Conservation (phyloP, 331 rosid species). For the Saraca asoca region DNA sequence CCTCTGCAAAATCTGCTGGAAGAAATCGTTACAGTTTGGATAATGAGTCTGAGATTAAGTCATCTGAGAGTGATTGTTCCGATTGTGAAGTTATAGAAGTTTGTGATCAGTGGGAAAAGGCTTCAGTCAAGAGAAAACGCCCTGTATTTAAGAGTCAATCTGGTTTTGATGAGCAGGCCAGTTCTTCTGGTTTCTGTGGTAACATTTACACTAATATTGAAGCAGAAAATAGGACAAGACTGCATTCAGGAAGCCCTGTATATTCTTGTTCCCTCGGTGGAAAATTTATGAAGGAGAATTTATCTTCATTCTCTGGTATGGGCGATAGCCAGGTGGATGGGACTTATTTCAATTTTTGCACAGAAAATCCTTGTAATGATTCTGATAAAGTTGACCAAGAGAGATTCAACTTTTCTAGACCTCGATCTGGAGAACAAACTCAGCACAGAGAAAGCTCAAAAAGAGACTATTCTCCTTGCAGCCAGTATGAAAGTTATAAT, state of each 20-base stretch:
- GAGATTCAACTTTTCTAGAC: constrained; percentile 7
- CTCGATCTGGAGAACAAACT: constrained; percentile 27
- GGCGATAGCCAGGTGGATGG: constrained; percentile 29
- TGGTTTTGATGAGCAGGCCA: constrained; percentile 46
- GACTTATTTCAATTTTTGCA: constrained; percentile 24
- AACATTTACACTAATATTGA: constrained; percentile 36
- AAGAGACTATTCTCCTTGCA: constrained; percentile 31
- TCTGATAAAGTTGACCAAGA: constrained; percentile 36
- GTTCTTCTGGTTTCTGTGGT: constrained; percentile 59
- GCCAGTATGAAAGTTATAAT: constrained; percentile 10
- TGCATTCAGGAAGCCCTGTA: constrained; percentile 40
- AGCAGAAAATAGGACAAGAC: constrained; percentile 38
- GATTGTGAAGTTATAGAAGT: constrained; percentile 79
- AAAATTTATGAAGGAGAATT: constrained; percentile 38
- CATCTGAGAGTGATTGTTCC: constrained; percentile 71
- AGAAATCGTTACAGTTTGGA: constrained; percentile 57
- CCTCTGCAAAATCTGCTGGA: constrained; percentile 37
- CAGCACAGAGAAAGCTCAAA: constrained; percentile 32
- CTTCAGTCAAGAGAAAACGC: constrained; percentile 59
- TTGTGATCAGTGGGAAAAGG: constrained; percentile 75
- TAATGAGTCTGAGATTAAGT: constrained; percentile 40
- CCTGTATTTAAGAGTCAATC: constrained; percentile 37
- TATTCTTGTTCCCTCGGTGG: constrained; percentile 48
- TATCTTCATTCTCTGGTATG: constrained; percentile 32
- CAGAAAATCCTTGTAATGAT: constrained; percentile 28